Evolutionary conservation across 352 stramenopile genomes (phyloP), one percentile per base, ranked within the genome.

Genomic region (Phytophthora constricta): DNA sequence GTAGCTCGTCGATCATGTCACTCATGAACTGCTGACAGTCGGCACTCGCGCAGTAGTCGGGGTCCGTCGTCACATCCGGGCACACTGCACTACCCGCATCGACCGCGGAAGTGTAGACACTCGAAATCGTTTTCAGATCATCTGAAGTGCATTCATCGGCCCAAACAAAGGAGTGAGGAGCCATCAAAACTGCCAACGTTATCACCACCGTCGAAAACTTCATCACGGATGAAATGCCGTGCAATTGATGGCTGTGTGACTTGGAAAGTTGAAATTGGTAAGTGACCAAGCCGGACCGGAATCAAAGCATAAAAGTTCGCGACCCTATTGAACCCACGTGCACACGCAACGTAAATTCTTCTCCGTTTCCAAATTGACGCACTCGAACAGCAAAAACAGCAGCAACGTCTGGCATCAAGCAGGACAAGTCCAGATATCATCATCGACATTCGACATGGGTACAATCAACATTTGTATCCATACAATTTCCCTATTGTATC

Each of bases 1-100:
- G 71, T 9, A 79, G 50, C 17, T 63, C 4, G 7, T 52, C 39
- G 11, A 66, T 19, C 55, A 76, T 52, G 5, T 50, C 22, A 10
- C 37, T 37, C 45, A 76, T 58, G 39, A 66, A 62, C 1, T 53
- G 13, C 11, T 74, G 16, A 16, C 67, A 79, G 31, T 67, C 54
- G 22, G 45, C 26, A n/a, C 28, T 23, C 28, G 23, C 41, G 59
- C 62, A 71, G 37, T 65, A 74, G 54, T 59, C 63, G 5, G 51
- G 47, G 11, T 39, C 42, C 23, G 42, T 33, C 25, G 51, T 68
- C 54, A 65, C 13, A 25, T 72, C 42, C 4, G 61, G 62, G 27
- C 52, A 72, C 3, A 53, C 52, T 27, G 58, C 26, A 4, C 25
- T 55, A 19, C 54, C 64, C 28, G 62, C 58, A 5, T 13, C 25